Evolutionary conservation across 192 early-diverging fungal genomes (phyloP).

Genomic region (Kickxella alabastrina): DNA sequence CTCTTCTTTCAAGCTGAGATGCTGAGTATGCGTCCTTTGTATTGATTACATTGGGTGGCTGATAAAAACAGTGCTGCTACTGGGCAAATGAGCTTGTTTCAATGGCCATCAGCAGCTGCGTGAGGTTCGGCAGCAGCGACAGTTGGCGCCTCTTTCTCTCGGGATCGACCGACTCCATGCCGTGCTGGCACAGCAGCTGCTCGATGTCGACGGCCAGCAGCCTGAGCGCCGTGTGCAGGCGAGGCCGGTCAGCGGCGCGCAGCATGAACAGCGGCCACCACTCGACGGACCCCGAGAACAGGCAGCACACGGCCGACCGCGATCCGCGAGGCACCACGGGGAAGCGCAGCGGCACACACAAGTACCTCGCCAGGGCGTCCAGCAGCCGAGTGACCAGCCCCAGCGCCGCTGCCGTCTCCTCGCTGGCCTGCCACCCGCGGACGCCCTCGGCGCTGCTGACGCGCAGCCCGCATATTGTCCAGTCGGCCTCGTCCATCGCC

Average conservation of each 20-base stretch:
- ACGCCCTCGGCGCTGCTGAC: not conserved
- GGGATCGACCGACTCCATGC: constrained; percentile 7
- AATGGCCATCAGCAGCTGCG: constrained; percentile 34
- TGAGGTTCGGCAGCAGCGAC: constrained; percentile 14
- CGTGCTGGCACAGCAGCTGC: constrained; percentile 22
- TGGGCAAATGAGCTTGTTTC: constrained; percentile 27
- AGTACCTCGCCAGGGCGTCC: constrained; percentile 7
- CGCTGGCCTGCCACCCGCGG: too few relatives aligned
- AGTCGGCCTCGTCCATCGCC: constrained; percentile 6
- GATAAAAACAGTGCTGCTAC: too few relatives aligned
- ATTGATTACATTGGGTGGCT: too few relatives aligned
- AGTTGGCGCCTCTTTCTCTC: not conserved
- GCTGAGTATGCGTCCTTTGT: too few relatives aligned
- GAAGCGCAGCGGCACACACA: constrained; percentile 22
- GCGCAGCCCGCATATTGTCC: constrained; percentile 28
- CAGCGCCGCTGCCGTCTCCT: constrained; percentile 28
- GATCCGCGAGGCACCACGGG: constrained; percentile 20
- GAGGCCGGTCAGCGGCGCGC: constrained; percentile 4
- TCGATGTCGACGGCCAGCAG: constrained; percentile 18
- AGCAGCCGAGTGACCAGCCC: constrained; percentile 18
- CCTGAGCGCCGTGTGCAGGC: constrained; percentile 7
- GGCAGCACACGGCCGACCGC: constrained; percentile 13
- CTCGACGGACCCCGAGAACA: not conserved
- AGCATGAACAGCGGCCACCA: constrained; percentile 26
- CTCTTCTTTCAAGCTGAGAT: too few relatives aligned